Percentiles rank a stretch among this genome's conserved stretches.
These are phyloP conservation scores for Eucalyptus pumila DNA, from an alignment of 345 rosid genomes.

Conservation along the genomic window DNA sequence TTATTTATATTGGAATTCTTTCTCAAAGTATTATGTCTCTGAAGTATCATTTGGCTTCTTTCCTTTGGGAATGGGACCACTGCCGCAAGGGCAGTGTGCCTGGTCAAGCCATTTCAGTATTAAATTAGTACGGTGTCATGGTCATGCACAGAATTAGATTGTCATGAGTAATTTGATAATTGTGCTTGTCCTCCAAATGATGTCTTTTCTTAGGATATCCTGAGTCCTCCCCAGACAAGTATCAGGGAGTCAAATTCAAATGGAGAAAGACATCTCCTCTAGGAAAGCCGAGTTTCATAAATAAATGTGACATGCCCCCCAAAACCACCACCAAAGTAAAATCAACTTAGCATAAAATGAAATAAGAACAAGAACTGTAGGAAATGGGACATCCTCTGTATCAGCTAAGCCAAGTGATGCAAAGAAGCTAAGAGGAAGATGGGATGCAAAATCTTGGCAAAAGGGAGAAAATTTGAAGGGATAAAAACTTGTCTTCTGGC, in stretches of 20 bases:
- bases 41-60: background rate
- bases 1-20: background rate
- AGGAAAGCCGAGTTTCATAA: background rate
- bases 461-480: background rate
- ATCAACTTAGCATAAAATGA: background rate
- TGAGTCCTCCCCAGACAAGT: background rate
- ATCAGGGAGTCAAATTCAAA: background rate
- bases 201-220: background rate
- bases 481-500: background rate
- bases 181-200: background rate
- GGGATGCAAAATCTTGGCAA: background rate
- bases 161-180: background rate
- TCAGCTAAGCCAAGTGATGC: background rate
- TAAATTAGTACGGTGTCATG: background rate
- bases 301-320: background rate
- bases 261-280: background rate
- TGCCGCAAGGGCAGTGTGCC: background rate
- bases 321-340: background rate
- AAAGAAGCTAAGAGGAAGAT: background rate
- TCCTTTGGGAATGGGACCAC: background rate
- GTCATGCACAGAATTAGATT: background rate
- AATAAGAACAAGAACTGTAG: background rate
- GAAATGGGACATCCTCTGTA: background rate
- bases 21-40: background rate
- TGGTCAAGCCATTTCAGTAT: background rate